These are phyloP conservation scores for Pythium rhizo-oryzae DNA, from an alignment of 352 stramenopile species.

Conservation along the genomic window DNA sequence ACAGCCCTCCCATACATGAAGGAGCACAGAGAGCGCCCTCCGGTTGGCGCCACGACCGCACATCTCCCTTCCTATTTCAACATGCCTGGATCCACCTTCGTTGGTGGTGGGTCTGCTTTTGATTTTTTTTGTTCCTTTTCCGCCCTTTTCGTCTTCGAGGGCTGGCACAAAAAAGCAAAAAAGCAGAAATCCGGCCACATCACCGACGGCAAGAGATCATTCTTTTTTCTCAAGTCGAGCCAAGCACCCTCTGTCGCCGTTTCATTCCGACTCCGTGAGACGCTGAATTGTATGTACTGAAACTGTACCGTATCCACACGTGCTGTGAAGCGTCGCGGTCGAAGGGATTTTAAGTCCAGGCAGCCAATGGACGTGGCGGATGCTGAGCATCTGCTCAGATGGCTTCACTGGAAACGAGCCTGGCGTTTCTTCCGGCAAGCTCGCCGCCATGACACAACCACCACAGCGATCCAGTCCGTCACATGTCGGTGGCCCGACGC, in stretches of 20 bases:
- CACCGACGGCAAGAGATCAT: neutral
- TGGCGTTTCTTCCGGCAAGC: too few relatives aligned
- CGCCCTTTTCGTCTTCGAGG: too few relatives aligned
- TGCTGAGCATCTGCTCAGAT: slow-evolving; percentile 19
- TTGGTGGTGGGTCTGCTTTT: neutral
- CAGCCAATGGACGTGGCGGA: slow-evolving; percentile 22
- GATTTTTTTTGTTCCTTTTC: neutral
- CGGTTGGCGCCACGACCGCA: neutral
- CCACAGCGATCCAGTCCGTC: neutral
- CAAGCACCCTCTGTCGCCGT: too few relatives aligned
- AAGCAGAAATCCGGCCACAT: neutral
- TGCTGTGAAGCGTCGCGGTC: slow-evolving; percentile 14
- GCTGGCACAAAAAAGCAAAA: too few relatives aligned
- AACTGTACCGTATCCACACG: neutral
- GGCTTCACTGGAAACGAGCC: slow-evolving; percentile 24
- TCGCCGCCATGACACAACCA: too few relatives aligned
- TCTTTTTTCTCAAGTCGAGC: slow-evolving; percentile 11
- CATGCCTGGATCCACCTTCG: neutral
- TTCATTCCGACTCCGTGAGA: slow-evolving; percentile 10
- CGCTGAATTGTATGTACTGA: slow-evolving; percentile 7
- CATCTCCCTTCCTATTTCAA: neutral
- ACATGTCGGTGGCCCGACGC: slow-evolving; percentile 1
- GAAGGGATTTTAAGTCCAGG: slow-evolving; percentile 24
- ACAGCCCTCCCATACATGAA: neutral
- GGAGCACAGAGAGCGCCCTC: too few relatives aligned